A percentile compares a stretch with the other conserved stretches of the same genome.
These are phyloP conservation scores for Vigna mungo DNA, from an alignment of 306 rosid species.

Conservation along the genomic window DNA sequence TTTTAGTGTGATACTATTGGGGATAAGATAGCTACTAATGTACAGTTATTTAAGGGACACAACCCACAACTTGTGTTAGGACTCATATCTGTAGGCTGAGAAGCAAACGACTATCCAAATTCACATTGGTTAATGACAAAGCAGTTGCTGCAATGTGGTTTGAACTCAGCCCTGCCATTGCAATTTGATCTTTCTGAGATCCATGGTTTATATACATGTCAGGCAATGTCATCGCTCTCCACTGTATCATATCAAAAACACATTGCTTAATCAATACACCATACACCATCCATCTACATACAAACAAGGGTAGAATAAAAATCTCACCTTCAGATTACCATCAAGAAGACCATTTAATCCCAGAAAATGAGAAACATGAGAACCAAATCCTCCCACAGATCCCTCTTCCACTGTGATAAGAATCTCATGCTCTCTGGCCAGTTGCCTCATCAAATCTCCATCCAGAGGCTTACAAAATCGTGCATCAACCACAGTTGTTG, in stretches of 20 bases:
- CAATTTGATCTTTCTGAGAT: constrained; percentile 57
- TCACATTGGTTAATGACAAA: constrained; percentile 53
- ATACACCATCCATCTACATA: background rate
- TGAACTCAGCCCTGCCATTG: constrained; percentile 64
- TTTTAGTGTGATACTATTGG: background rate
- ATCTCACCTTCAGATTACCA: constrained; percentile 66
- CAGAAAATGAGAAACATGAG: constrained; percentile 75
- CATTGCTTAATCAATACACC: background rate
- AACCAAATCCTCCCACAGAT: constrained; percentile 73
- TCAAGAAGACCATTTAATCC: constrained; percentile 63
- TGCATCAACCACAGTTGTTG: constrained; percentile 71
- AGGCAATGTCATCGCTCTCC: constrained; percentile 67
- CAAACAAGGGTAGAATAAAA: background rate
- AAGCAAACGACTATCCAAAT: constrained; percentile 42
- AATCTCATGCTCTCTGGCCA: constrained; percentile 63
- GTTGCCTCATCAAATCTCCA: constrained; percentile 54
- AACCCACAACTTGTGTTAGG: background rate
- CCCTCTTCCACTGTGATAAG: constrained; percentile 78
- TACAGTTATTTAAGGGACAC: background rate
- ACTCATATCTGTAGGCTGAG: constrained; percentile 37
- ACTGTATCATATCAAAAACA: constrained; percentile 47
- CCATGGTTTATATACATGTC: constrained; percentile 78
- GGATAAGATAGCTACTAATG: background rate
- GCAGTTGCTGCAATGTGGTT: constrained; percentile 66
- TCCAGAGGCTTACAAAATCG: constrained; percentile 78